Percentiles rank a stretch among this genome's conserved stretches.
Conservation (phyloP, 768 basidiomycete species). For the Psilocybe azurescens region DNA sequence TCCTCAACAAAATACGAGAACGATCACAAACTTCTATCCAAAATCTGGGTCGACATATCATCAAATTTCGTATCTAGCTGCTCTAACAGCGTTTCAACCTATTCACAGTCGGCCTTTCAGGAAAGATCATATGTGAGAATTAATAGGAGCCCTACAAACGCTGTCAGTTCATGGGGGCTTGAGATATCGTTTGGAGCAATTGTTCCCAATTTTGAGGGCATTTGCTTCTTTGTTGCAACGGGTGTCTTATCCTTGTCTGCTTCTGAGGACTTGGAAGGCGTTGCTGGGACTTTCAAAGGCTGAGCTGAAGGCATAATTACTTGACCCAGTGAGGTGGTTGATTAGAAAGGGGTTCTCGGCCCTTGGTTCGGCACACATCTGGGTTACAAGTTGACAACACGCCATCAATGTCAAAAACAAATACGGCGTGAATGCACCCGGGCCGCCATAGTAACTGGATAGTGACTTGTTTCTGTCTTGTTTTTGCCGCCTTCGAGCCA, state of each 20-base stretch:
- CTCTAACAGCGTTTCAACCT: slow-evolving; percentile 90
- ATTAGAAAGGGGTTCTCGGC: slow-evolving; percentile 6
- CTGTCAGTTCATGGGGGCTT: slow-evolving; percentile 92
- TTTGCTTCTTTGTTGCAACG: slow-evolving; percentile 47
- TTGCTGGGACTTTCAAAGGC: slow-evolving; percentile 69
- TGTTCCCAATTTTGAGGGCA: slow-evolving; percentile 43
- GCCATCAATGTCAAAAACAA: no score
- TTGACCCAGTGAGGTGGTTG: background rate
- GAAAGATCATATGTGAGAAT: no score
- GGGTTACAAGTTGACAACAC: no score
- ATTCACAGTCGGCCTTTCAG: background rate
- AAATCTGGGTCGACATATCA: slow-evolving; percentile 89
- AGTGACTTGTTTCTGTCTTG: no score
- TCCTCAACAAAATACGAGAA: background rate
- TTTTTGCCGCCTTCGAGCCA: no score
- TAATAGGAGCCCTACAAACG: slow-evolving; percentile 68
- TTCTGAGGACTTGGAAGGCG: slow-evolving; percentile 52
- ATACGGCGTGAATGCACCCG: no score
- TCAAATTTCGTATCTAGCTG: slow-evolving; percentile 90
- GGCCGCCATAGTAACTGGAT: no score
- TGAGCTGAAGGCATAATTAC: slow-evolving; percentile 54
- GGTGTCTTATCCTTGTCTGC: slow-evolving; percentile 59
- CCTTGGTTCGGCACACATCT: no score
- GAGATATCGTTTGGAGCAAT: slow-evolving; percentile 71
- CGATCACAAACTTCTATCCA: slow-evolving; percentile 72